A percentile compares a stretch with the other conserved stretches of the same genome.
Conservation (phyloP, 768 basidiomycete species). For the Termitomyces sp. region DNA sequence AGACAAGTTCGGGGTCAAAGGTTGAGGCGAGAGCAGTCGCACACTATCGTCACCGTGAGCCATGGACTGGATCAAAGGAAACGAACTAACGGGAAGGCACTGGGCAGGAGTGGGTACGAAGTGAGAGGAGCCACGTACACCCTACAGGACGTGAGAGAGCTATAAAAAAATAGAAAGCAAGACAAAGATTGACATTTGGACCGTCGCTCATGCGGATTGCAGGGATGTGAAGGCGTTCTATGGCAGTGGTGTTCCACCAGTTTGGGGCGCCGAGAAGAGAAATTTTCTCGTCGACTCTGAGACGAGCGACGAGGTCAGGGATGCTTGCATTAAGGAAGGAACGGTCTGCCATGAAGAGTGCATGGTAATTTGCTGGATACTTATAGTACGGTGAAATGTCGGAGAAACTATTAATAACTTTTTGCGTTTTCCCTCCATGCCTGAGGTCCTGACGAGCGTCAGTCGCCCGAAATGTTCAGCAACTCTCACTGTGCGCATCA, state of each 20-base stretch:
- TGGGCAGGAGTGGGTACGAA: constrained; percentile 62
- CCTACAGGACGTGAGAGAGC: constrained; percentile 27
- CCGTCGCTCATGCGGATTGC: constrained; percentile 70
- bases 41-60: constrained; percentile 30
- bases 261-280: constrained; percentile 57
- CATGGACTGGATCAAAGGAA: not conserved
- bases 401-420: constrained; percentile 6
- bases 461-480: constrained; percentile 67
- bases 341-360: constrained; percentile 22
- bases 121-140: constrained; percentile 63
- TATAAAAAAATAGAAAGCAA: not conserved
- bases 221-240: constrained; percentile 58
- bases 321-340: constrained; percentile 52
- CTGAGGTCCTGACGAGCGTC: constrained; percentile 51
- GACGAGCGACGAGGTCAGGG: constrained; percentile 43
- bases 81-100: constrained; percentile 51
- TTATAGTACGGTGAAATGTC: constrained; percentile 7
- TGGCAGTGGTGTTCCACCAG: constrained; percentile 65
- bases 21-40: constrained; percentile 69
- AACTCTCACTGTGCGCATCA: constrained; percentile 85
- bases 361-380: not conserved
- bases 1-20: constrained; percentile 57
- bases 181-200: constrained; percentile 42
- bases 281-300: constrained; percentile 62
- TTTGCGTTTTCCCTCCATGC: constrained; percentile 18